These are phyloP conservation scores for Acrocalymma vagum DNA, from an alignment of 2,329 filamentous ascomycete species.

Conservation along the genomic window DNA sequence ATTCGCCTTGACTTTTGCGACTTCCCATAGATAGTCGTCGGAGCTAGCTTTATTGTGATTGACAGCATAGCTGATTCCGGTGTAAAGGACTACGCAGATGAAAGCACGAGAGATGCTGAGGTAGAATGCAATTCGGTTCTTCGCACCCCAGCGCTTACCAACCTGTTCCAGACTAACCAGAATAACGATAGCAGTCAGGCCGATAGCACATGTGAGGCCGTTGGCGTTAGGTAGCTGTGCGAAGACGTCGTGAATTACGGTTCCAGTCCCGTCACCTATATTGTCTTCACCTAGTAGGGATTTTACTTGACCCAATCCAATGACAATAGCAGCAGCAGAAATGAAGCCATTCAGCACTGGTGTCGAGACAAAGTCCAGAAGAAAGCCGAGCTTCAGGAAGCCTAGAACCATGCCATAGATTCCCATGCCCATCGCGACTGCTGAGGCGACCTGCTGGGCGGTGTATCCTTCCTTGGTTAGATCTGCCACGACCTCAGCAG, in stretches of 20 bases:
- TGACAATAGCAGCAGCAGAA: constrained; percentile 71
- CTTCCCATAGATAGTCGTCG: constrained; percentile 62
- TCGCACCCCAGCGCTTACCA: constrained; percentile 67
- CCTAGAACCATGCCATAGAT: constrained; percentile 68
- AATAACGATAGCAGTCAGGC: constrained; percentile 65
- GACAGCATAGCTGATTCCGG: constrained; percentile 69
- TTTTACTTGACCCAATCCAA: constrained; percentile 70
- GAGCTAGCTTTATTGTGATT: constrained; percentile 58
- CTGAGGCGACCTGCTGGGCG: constrained; percentile 66
- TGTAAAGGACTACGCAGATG: constrained; percentile 68
- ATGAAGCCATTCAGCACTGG: constrained; percentile 73
- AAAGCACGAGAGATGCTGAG: constrained; percentile 68
- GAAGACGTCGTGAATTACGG: constrained; percentile 68
- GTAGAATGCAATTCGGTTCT: constrained; percentile 66
- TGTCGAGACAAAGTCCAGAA: constrained; percentile 72
- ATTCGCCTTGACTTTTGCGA: constrained; percentile 65
- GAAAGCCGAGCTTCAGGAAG: constrained; percentile 69
- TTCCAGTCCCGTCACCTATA: constrained; percentile 62
- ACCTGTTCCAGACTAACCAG: constrained; percentile 65
- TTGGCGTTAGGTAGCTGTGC: constrained; percentile 64
- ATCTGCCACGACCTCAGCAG: constrained; percentile 66
- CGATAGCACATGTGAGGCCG: constrained; percentile 67
- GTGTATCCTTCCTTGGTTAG: constrained; percentile 60
- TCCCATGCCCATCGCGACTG: constrained; percentile 70
- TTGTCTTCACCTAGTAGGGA: constrained; percentile 66